Evolutionary conservation across 306 rosid species (phyloP).

Genomic region (Dryas octopetala): DNA sequence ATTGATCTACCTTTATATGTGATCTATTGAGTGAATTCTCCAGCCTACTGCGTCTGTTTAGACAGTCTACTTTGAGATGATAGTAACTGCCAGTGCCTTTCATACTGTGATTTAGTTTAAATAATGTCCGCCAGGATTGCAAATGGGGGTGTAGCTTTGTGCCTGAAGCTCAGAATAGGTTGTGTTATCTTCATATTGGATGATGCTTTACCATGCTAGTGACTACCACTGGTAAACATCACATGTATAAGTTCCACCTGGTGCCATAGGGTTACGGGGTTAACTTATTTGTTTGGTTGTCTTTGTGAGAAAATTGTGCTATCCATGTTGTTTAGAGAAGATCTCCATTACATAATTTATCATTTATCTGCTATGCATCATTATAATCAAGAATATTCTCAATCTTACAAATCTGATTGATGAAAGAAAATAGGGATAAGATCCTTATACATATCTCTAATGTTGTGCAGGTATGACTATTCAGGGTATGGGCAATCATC

Average conservation of each 20-base stretch:
- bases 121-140: conserved; percentile 17
- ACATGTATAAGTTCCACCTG: background rate
- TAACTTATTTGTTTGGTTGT: background rate
- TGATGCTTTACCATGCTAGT: background rate
- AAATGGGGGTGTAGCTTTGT: conserved; percentile 12
- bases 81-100: conserved; percentile 2
- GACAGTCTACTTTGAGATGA: conserved; percentile 10
- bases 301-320: background rate
- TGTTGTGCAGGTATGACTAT: conserved; percentile 82
- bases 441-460: conserved; percentile 20
- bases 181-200: background rate
- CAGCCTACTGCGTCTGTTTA: background rate
- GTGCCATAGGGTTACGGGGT: no score
- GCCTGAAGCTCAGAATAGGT: background rate
- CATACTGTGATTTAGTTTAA: background rate
- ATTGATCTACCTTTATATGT: conserved; percentile 16
- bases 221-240: background rate
- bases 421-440: background rate
- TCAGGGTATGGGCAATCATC: conserved; percentile 95
- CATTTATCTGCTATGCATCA: background rate
- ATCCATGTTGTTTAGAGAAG: background rate
- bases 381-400: background rate
- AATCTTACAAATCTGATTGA: background rate
- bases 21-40: conserved; percentile 10
- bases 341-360: background rate